Percentiles rank a stretch among this genome's conserved stretches.
These are phyloP conservation scores for Monosporascus sp. DNA, from an alignment of 2,329 filamentous ascomycete species.

Conservation along the genomic window DNA sequence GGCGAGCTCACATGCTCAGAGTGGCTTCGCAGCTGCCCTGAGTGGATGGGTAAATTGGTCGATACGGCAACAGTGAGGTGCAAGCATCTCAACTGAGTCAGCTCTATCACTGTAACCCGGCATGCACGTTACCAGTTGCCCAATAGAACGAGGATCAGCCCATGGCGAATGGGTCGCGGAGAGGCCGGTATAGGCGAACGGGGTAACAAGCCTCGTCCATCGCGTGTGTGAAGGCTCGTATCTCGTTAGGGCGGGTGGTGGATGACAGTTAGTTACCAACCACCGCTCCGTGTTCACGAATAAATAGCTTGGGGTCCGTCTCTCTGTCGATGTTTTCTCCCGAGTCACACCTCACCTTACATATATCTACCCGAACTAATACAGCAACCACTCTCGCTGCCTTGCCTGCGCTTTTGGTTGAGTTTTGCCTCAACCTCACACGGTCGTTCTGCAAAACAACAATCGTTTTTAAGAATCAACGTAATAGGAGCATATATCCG, in stretches of 20 bases:
- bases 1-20: neutral
- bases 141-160: neutral
- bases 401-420: neutral
- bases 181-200: neutral
- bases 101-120: neutral
- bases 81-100: neutral
- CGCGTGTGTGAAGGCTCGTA: neutral
- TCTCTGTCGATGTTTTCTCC: neutral
- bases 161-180: neutral
- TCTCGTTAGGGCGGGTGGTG: neutral
- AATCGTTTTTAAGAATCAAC: neutral
- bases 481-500: neutral
- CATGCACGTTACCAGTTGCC: neutral
- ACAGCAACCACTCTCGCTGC: neutral
- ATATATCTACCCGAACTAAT: neutral
- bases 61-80: neutral
- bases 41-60: neutral
- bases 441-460: neutral
- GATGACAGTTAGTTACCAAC: neutral
- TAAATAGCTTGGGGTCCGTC: neutral
- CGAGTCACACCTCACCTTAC: neutral
- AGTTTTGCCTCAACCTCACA: neutral
- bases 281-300: neutral
- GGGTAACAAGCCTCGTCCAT: neutral
- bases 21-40: neutral